Base-by-base conservation (phyloP, 148 eudicot species). In the Rhododendron ferrugineum region DNA sequence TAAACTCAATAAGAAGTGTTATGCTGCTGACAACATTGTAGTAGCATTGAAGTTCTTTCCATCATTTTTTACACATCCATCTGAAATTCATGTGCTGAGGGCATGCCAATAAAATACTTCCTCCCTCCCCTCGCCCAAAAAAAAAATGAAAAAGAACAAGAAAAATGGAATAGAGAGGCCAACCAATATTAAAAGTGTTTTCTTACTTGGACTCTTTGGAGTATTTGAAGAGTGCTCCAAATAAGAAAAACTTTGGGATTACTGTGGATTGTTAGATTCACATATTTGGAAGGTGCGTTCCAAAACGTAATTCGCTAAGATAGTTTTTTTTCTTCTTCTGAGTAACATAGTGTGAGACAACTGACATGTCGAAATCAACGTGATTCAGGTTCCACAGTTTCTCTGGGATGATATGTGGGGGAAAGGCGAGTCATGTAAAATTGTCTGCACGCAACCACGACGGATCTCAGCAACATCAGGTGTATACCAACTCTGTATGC, bases 381-480 rank as follows among this genome's bases (percentile, higher is more conserved):
- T 85, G 82, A 80, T 82, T 78, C 92, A 96, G 99, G 99, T 96
- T 81, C 99, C 98, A 40, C 99, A 96, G 87, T 95, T 85, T 93
- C 88, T 96, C 79, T 88, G 95, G 86, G 99, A 96, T 78, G 58
- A 91, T 88, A 91, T 91, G 92, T 96, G 99, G 99, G 89, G 89
- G 70, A 91, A 90, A 84, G 97, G 95, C 11, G 90, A 95, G 89
- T 60, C 93, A 72, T 96, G 99, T 89, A 96, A 96, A 90, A 86
- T 96, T 83, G 88, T 96, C 80, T 96, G 99, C 83, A 95, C 99
- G 40, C 99, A 96, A 87, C 99, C 99, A 58, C 92, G 98, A 13
- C 90, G 99, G 85, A 96, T 96, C 80, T 96, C 99, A 16, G 99
- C 99, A 84, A 92, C 79, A 81, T 92, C 99, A 91, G 99, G 99